phyloP scores from a whole-genome alignment of 2,329 filamentous ascomycete species.

The Nectriaceae sp. region DNA sequence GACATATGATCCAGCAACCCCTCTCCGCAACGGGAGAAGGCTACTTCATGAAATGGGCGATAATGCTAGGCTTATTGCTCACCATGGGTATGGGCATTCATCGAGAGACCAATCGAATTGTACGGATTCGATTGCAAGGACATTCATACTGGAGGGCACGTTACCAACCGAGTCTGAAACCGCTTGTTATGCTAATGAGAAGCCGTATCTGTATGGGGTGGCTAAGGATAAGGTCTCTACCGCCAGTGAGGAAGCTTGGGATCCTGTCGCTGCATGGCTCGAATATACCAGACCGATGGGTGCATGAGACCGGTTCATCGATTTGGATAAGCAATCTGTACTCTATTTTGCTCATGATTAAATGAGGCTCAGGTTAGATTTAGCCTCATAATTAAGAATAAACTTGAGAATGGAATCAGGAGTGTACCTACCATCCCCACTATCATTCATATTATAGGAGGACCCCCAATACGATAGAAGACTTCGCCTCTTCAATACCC shows the following conservation, averaged over 20 bases:
- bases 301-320: not conserved
- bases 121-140: conserved; percentile 43
- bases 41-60: conserved; percentile 47
- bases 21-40: conserved; percentile 48
- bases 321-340: not conserved
- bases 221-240: conserved; percentile 8
- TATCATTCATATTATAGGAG: too few species aligned
- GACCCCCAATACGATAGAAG: too few species aligned
- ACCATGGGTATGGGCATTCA: conserved; percentile 53
- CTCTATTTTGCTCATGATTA: not conserved
- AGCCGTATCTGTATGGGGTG: conserved; percentile 47
- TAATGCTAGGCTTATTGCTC: conserved; percentile 49
- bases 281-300: not conserved
- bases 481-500: too few species aligned
- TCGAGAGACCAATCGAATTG: conserved; percentile 47
- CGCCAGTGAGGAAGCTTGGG: not conserved
- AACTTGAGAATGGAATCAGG: not conserved
- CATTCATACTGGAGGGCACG: conserved; percentile 43
- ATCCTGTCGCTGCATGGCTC: conserved; percentile 9
- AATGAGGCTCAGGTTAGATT: too few species aligned
- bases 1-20: conserved; percentile 53
- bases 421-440: too few species aligned
- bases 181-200: conserved; percentile 48
- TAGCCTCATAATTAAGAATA: not conserved
- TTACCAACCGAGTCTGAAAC: conserved; percentile 45